Evolutionary conservation across 495 filamentous ascomycete species (phyloP).

Genomic region (Pyrenula aspistea): DNA sequence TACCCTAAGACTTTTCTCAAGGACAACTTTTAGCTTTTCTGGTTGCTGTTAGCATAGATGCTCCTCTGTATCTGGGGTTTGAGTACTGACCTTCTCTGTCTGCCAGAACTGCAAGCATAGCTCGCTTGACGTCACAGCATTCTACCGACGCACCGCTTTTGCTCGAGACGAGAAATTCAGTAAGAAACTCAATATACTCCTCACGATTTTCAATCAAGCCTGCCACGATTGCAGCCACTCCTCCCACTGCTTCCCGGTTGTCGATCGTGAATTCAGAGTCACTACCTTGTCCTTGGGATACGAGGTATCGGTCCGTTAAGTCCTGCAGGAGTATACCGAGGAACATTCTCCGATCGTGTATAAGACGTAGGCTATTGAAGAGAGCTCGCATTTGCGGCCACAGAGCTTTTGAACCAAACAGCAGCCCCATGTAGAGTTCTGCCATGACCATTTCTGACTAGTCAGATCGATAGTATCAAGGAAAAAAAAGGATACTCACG

Average conservation of each 20-base stretch:
- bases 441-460: constrained; percentile 42
- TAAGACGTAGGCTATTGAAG: constrained; percentile 32
- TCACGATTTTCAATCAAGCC: constrained; percentile 18
- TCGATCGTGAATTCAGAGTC: not conserved
- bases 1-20: constrained; percentile 54
- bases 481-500: constrained; percentile 34
- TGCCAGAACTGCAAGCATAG: constrained; percentile 48
- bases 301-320: constrained; percentile 42
- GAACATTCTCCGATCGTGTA: constrained; percentile 43
- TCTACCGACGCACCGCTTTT: constrained; percentile 46
- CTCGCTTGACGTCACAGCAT: constrained; percentile 53
- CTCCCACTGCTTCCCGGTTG: constrained; percentile 13
- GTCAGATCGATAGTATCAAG: constrained; percentile 13
- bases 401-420: constrained; percentile 24
- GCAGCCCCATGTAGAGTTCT: constrained; percentile 30
- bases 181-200: constrained; percentile 31
- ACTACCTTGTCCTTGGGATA: not conserved
- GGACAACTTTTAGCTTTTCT: constrained; percentile 41
- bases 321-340: constrained; percentile 46
- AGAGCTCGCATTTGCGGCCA: constrained; percentile 24
- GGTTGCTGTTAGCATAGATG: constrained; percentile 10
- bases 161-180: constrained; percentile 53
- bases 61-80: not conserved
- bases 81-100: constrained; percentile 33
- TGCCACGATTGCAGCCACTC: constrained; percentile 29